Conservation (phyloP, 1,139 yeast genomes). For the Debaryomycetaceae sp. region DNA sequence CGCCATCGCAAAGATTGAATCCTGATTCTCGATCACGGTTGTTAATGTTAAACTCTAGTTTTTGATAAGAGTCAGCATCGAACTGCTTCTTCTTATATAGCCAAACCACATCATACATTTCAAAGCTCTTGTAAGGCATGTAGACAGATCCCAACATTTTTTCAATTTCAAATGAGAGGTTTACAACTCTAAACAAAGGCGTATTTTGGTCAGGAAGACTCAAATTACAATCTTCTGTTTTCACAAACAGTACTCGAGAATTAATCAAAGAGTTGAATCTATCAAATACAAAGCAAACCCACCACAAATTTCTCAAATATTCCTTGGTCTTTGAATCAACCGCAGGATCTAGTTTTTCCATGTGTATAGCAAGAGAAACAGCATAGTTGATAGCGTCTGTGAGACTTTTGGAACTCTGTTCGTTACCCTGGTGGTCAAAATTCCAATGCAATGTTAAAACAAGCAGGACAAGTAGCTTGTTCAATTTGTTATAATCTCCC, state of each 20-base stretch:
- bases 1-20: not conserved
- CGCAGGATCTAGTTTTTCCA: constrained; percentile 17
- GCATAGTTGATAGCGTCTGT: constrained; percentile 30
- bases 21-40: not conserved
- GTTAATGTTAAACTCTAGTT: constrained; percentile 19
- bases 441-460: constrained; percentile 29
- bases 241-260: constrained; percentile 23
- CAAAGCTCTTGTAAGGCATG: constrained; percentile 13
- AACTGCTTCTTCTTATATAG: constrained; percentile 7
- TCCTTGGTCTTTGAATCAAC: constrained; percentile 13
- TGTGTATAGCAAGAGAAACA: constrained; percentile 30
- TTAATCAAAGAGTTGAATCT: constrained; percentile 30
- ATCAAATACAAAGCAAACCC: constrained; percentile 34
- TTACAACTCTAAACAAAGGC: constrained; percentile 23
- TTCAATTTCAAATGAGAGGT: constrained; percentile 24
- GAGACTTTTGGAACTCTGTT: constrained; percentile 35
- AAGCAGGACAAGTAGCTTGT: constrained; percentile 24
- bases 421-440: constrained; percentile 31
- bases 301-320: constrained; percentile 30
- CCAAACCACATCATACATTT: not conserved
- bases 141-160: constrained; percentile 23
- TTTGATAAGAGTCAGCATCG: constrained; percentile 24
- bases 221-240: constrained; percentile 28
- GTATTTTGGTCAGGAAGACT: constrained; percentile 27
- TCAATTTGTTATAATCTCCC: constrained; percentile 36